Percentiles rank a stretch among this genome's conserved stretches.
Evolutionary conservation across 768 basidiomycete species (phyloP).

Genomic region (Psilocybe subaeruginosa): DNA sequence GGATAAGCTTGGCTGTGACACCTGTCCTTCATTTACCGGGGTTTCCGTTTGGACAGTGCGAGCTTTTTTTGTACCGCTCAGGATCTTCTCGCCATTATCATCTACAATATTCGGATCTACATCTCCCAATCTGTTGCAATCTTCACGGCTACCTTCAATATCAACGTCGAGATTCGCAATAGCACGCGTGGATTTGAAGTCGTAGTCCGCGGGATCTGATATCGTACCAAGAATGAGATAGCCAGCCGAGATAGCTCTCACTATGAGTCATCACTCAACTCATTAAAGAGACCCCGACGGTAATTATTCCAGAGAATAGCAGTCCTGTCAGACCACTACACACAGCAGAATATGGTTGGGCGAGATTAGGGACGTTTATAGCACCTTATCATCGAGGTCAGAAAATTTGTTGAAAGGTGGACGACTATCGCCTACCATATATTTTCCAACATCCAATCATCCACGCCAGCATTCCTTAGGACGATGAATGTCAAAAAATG

Average conservation of each 20-base stretch:
- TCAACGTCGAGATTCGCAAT: conserved; percentile 33
- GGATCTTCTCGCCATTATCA: not conserved
- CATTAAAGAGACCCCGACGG: conserved; percentile 36
- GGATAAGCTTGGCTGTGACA: conserved; percentile 7
- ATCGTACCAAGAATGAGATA: not conserved
- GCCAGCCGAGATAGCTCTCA: no score
- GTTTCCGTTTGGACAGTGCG: not conserved
- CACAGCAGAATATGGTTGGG: conserved; percentile 41
- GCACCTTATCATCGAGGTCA: conserved; percentile 23
- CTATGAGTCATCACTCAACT: conserved; percentile 22
- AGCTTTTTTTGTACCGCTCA: not conserved
- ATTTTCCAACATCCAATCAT: conserved; percentile 56
- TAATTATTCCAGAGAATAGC: conserved; percentile 38
- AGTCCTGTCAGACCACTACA: conserved; percentile 40
- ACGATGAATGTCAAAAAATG: no score
- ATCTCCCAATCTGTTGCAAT: not conserved
- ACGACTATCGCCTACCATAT: conserved; percentile 31
- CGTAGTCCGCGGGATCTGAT: conserved; percentile 36
- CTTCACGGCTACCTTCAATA: conserved; percentile 12
- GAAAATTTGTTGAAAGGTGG: not conserved
- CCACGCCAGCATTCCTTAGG: conserved; percentile 45
- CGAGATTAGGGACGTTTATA: conserved; percentile 38
- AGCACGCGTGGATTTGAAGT: conserved; percentile 37
- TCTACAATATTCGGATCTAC: not conserved
- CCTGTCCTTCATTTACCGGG: no score